Evolutionary conservation across 495 filamentous ascomycete genomes (phyloP).

Genomic region (Penicillium waksmanii): DNA sequence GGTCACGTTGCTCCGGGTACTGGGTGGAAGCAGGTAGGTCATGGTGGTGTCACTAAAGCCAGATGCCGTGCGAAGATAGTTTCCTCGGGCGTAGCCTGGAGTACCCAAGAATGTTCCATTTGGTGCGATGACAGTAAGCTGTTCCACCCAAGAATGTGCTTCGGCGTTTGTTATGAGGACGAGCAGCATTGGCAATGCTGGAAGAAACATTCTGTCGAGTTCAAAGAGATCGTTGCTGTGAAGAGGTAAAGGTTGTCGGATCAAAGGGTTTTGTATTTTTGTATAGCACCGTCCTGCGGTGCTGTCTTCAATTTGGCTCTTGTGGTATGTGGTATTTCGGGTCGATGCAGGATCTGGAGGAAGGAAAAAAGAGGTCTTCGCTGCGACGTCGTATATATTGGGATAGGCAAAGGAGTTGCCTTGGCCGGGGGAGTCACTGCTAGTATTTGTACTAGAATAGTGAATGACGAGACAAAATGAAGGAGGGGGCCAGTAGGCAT

Average conservation of each 20-base stretch:
- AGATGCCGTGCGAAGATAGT: slow-evolving; percentile 52
- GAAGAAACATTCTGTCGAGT: slow-evolving; percentile 17
- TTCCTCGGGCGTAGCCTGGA: slow-evolving; percentile 69
- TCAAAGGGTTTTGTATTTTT: neutral
- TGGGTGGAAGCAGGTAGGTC: slow-evolving; percentile 58
- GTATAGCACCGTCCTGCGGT: slow-evolving; percentile 19
- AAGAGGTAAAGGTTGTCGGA: neutral
- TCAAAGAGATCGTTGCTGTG: neutral
- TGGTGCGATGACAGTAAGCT: slow-evolving; percentile 66
- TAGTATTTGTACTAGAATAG: slow-evolving; percentile 5
- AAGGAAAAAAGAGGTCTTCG: neutral
- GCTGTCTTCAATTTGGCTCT: neutral
- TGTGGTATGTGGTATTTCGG: neutral
- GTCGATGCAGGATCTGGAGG: neutral
- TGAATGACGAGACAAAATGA: slow-evolving; percentile 2
- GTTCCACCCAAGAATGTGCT: slow-evolving; percentile 82
- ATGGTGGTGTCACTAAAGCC: slow-evolving; percentile 54
- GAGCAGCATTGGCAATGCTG: slow-evolving; percentile 25
- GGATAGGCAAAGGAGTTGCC: neutral
- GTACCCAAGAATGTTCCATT: slow-evolving; percentile 74
- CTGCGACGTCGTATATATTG: neutral
- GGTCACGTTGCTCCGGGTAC: slow-evolving; percentile 35
- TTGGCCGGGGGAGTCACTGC: neutral
- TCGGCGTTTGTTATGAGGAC: slow-evolving; percentile 41
- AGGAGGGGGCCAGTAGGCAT: slow-evolving; percentile 8